Evolutionary conservation across 2,329 filamentous ascomycete genomes (phyloP).

Genomic region (Neospermospora avenae): DNA sequence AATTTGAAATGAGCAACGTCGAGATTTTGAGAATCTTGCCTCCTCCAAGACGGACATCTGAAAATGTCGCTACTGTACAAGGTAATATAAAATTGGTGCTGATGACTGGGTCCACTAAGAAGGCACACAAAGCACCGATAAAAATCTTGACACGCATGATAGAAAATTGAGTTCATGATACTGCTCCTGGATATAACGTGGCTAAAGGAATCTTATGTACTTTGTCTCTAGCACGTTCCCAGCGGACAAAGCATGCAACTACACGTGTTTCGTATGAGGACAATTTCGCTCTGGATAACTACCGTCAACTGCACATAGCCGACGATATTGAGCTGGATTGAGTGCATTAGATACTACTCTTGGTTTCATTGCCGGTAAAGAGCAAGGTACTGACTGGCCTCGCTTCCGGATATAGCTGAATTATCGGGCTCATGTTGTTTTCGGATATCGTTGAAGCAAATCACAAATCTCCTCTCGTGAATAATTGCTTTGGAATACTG

Average conservation of each 20-base stretch:
- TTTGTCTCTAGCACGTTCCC: background rate
- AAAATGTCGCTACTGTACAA: background rate
- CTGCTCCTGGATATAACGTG: too few relatives aligned
- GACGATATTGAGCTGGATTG: background rate
- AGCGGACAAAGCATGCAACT: too few relatives aligned
- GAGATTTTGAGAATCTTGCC: background rate
- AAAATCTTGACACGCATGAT: background rate
- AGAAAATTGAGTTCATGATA: too few relatives aligned
- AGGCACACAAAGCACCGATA: background rate
- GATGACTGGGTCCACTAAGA: background rate
- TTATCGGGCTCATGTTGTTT: background rate
- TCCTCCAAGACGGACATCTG: background rate
- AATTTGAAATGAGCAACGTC: background rate
- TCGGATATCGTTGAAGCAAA: background rate
- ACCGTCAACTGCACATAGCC: background rate
- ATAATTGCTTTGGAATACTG: too few relatives aligned
- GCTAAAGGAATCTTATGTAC: background rate
- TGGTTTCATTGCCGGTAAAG: background rate
- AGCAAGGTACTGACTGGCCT: background rate
- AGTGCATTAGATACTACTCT: too few relatives aligned
- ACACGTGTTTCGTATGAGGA: background rate
- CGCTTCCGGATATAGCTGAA: background rate
- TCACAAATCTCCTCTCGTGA: too few relatives aligned
- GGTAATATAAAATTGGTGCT: background rate
- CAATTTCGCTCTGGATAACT: background rate